Evolutionary conservation across 1,139 yeast genomes (phyloP).

Genomic region (Pichia sp.): DNA sequence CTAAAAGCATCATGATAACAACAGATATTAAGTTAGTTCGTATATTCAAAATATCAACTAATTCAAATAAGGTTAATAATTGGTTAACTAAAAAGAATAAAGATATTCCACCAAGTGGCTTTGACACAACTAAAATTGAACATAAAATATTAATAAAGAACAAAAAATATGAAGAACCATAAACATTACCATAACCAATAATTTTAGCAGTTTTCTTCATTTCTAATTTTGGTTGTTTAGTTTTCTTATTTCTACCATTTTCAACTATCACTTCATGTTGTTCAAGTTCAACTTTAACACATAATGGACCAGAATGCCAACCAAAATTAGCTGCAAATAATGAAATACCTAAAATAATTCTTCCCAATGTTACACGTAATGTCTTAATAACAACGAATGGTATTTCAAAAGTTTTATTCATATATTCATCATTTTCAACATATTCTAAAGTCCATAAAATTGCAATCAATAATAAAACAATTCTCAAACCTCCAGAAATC

Average conservation of each 20-base stretch:
- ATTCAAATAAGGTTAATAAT: slow-evolving; percentile 64
- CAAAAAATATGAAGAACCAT: slow-evolving; percentile 80
- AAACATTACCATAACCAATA: slow-evolving; percentile 75
- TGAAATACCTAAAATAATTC: slow-evolving; percentile 66
- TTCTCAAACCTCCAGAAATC: slow-evolving; percentile 62
- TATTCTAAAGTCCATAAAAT: slow-evolving; percentile 76
- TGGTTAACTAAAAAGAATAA: slow-evolving; percentile 64
- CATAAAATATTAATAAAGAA: slow-evolving; percentile 64
- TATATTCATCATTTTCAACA: slow-evolving; percentile 46
- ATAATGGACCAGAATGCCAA: slow-evolving; percentile 83
- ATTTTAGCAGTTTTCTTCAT: slow-evolving; percentile 39
- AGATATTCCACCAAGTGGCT: slow-evolving; percentile 85
- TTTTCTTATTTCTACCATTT: slow-evolving; percentile 4
- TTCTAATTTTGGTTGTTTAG: slow-evolving; percentile 3
- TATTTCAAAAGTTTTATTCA: slow-evolving; percentile 22
- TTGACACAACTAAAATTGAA: slow-evolving; percentile 64
- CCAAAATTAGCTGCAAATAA: slow-evolving; percentile 72
- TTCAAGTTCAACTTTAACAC: slow-evolving; percentile 59
- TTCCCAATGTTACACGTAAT: slow-evolving; percentile 60
- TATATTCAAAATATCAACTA: slow-evolving; percentile 57
- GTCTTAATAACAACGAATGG: slow-evolving; percentile 39
- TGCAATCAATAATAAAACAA: slow-evolving; percentile 53
- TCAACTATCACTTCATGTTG: slow-evolving; percentile 10
- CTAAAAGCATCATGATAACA: slow-evolving; percentile 66
- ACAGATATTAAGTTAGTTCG: slow-evolving; percentile 68